Percentiles rank a stretch among this genome's conserved stretches.
phyloP scores from a whole-genome alignment of 192 early-diverging fungal species.

The Diversispora epigaea region DNA sequence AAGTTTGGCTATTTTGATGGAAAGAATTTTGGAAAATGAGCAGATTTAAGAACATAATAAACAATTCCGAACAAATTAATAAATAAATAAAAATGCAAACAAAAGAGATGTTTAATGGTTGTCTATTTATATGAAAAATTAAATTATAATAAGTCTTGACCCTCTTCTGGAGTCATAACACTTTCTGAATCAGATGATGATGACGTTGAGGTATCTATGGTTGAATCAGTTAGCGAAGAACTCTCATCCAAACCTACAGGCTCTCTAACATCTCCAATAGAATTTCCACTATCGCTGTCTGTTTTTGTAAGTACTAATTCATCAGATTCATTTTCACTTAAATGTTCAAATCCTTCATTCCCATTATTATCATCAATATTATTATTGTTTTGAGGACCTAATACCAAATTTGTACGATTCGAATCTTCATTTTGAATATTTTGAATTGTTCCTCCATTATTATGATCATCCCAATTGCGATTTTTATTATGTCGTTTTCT shows the following conservation, averaged over 20 bases:
- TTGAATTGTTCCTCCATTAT: constrained; percentile 4
- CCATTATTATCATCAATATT: constrained; percentile 1
- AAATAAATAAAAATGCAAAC: too few relatives aligned
- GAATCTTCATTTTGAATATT: background rate
- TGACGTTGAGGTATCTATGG: background rate
- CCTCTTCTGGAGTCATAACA: constrained; percentile 6
- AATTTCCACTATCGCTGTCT: constrained; percentile 7
- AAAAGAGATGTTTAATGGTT: too few relatives aligned
- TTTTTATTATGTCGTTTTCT: constrained; percentile 25
- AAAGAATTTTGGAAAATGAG: too few relatives aligned
- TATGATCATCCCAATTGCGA: constrained; percentile 1
- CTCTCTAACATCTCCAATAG: background rate
- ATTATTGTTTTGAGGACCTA: background rate
- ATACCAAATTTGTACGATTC: background rate
- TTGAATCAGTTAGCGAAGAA: background rate
- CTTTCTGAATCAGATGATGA: constrained; percentile 8
- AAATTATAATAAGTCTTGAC: constrained; percentile 1
- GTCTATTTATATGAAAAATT: background rate
- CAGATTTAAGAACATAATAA: too few relatives aligned
- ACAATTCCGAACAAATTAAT: too few relatives aligned
- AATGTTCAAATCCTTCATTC: constrained; percentile 26
- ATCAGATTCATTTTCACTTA: constrained; percentile 21
- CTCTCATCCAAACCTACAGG: background rate
- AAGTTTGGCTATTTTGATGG: too few relatives aligned
- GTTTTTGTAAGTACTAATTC: background rate